Base-by-base conservation (phyloP, 2,329 filamentous ascomycete genomes). In the Mycosphaerella sp. region DNA sequence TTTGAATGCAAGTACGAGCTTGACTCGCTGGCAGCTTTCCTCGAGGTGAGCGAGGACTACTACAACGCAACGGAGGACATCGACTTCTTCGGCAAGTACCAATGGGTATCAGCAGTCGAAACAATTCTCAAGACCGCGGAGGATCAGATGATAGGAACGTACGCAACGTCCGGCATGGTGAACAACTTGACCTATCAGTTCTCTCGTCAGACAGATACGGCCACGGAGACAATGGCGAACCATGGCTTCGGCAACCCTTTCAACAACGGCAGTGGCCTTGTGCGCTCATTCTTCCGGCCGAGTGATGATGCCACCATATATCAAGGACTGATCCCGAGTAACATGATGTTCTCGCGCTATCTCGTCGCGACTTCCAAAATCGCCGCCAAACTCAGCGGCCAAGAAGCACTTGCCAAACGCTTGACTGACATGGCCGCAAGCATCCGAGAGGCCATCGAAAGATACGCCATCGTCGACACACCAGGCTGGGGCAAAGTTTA, bases 291-390 rank as follows among this genome's bases (percentile, higher is more conserved):
- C 10, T 77, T 78, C 64, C 68, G 75, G 9, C 75, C 75, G 3
- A 73, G 71, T 25, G 75, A 78, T 56, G 75, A 78, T 58, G 59
- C 71, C 0, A 76, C 73, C 6, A 75, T 76, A 43, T 77, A 68
- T 55, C 73, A 77, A 56, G 64, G 74, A 44, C 73, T 73, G 62
- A 72, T 77, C 17, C 74, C 74, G 0, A 66, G 71, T 47, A 79
- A 77, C 49, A 89, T 89, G 84, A 87, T 88, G 84, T 83, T 89
- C 58, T 75, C 82, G 28, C 71, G 77, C 17, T 86, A 82, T 60
- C 75, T 89, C 2, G 70, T 71, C 9, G 71, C 74, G 0, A 71
- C 77, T 0, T 72, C 74, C 13, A 65, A 71, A 5, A 81, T 83
- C 59, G 78, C 80, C 73, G 69, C 66, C 30, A 68, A 70, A 44